Base-by-base conservation (phyloP, 176 grass and related monocot species). In the Stipa capillata region DNA sequence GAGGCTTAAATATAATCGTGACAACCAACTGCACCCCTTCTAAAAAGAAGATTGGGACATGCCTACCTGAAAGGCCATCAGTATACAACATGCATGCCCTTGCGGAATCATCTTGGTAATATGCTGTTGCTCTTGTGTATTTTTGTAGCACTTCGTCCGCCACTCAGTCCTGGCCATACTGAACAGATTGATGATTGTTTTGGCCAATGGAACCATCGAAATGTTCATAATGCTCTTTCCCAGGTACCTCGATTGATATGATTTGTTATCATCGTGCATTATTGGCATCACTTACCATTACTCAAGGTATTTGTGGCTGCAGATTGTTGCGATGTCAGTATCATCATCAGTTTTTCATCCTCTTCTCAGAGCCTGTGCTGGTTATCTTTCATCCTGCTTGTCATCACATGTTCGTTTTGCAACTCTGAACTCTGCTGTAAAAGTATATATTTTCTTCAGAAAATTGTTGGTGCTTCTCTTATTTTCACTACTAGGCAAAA, bases 181-280 rank as follows among this genome's bases (percentile, higher is more conserved):
- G 91, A 92, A 60, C 94, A 92, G 78, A 86, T 94, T 77, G 91
- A 97, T 86, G 94, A 92, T 79, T 86, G 55, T 82, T 94, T 97
- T 84, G 78, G 72, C 45, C 94, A 90, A 76, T 97, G 94, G 94
- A 94, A 56, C 52, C 87, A 97, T 73, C 66, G 87, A 84, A 84
- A 90, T 43, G 83, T 90, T 83, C 89, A 90, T 25, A 88, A 83
- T 72, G 91, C 94, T 84, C 85, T 97, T 75, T 97, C 89, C 73
- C 91, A 94, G 94, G 94, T 97, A 78, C 35, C 73, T 79, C 0
- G 15, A 64, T 91, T 59, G 68, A 34, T 86, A 76, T 68, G 40
- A 31, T 69, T 78, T 58, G 27, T 60, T 76, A 27, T 68, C 65
- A 83, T 56, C 16, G 68, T 78, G 77, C 48, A 59, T 58, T 67